Conservation (phyloP, 805 yeast genomes). For the Metschnikowia baotianmanensis region DNA sequence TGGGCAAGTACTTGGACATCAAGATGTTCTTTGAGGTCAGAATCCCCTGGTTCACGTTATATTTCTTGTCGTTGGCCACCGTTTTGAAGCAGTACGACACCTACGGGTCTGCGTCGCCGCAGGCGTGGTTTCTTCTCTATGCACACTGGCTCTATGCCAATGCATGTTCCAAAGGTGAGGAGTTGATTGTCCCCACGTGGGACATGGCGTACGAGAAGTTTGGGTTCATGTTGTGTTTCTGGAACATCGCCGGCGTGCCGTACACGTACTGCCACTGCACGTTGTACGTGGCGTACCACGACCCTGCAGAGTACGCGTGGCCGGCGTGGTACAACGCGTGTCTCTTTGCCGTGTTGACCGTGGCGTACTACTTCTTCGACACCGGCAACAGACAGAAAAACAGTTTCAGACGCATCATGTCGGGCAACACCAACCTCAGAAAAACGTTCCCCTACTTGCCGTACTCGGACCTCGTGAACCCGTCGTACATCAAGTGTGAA, state of each 20-base stretch:
- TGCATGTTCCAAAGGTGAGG: slow-evolving; percentile 98
- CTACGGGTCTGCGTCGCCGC: slow-evolving; percentile 78
- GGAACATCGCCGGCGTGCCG: slow-evolving; percentile 99
- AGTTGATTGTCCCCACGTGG: slow-evolving; percentile 96
- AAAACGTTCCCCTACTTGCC: slow-evolving; percentile 94
- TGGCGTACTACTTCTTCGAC: slow-evolving; percentile 90
- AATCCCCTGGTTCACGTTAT: slow-evolving; percentile 91
- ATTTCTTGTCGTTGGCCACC: slow-evolving; percentile 72
- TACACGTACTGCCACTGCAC: slow-evolving; percentile 96
- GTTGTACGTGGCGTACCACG: slow-evolving; percentile 74
- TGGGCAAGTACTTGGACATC: slow-evolving; percentile 81
- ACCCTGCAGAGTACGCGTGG: slow-evolving; percentile 81
- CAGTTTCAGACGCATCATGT: slow-evolving; percentile 76
- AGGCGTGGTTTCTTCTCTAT: slow-evolving; percentile 65
- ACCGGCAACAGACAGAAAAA: slow-evolving; percentile 95
- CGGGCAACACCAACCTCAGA: slow-evolving; percentile 75
- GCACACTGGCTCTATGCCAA: slow-evolving; percentile 96
- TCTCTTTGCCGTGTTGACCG: slow-evolving; percentile 54
- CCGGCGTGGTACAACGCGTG: slow-evolving; percentile 56
- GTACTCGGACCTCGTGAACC: slow-evolving; percentile 75
- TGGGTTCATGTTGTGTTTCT: slow-evolving; percentile 97
- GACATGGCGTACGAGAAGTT: slow-evolving; percentile 99
- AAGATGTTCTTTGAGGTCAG: slow-evolving; percentile 98
- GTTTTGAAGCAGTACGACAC: slow-evolving; percentile 75
- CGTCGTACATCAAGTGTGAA: slow-evolving; percentile 78